A percentile compares a stretch with the other conserved stretches of the same genome.
Evolutionary conservation across 352 stramenopile genomes (phyloP).

Genomic region (Phytophthora sojae): DNA sequence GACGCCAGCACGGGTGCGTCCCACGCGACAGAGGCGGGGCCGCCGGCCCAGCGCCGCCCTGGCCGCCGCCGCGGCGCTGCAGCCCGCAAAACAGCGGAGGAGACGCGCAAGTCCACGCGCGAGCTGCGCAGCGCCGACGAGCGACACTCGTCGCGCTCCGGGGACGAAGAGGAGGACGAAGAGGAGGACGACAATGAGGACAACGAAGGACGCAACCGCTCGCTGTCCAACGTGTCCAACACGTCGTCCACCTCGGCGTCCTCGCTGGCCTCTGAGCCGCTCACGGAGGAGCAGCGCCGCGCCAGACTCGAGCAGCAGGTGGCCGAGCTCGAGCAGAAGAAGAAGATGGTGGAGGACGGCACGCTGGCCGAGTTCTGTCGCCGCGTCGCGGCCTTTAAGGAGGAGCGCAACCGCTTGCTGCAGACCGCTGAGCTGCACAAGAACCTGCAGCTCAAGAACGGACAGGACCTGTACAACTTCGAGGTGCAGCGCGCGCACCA

Average conservation of each 20-base stretch:
- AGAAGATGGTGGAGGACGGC: slow-evolving; percentile 85
- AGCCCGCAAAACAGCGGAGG: slow-evolving; percentile 13
- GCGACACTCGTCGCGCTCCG: slow-evolving; percentile 33
- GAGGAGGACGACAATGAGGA: slow-evolving; percentile 30
- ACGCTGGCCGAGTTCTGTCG: slow-evolving; percentile 85
- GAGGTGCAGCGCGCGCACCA: slow-evolving; percentile 77
- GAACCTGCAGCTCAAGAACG: slow-evolving; percentile 87
- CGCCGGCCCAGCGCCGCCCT: slow-evolving; percentile 20
- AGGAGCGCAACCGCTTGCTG: slow-evolving; percentile 77
- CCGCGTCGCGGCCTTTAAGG: slow-evolving; percentile 85
- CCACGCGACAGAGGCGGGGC: slow-evolving; percentile 15
- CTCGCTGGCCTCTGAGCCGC: slow-evolving; percentile 55
- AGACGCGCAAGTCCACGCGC: slow-evolving; percentile 10
- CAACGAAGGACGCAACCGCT: slow-evolving; percentile 48
- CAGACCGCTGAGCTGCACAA: slow-evolving; percentile 84
- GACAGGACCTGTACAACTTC: slow-evolving; percentile 79
- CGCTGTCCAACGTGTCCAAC: slow-evolving; percentile 73
- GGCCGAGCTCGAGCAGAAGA: slow-evolving; percentile 82
- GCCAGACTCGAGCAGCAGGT: slow-evolving; percentile 62
- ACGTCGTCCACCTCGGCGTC: slow-evolving; percentile 61
- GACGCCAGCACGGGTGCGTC: slow-evolving; percentile 52
- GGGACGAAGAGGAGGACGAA: slow-evolving; percentile 40
- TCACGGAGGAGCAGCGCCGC: slow-evolving; percentile 46
- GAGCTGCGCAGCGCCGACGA: slow-evolving; percentile 32
- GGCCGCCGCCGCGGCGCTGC: slow-evolving; percentile 31